phyloP scores from a whole-genome alignment of 768 basidiomycete species.

The Trametes punicea region DNA sequence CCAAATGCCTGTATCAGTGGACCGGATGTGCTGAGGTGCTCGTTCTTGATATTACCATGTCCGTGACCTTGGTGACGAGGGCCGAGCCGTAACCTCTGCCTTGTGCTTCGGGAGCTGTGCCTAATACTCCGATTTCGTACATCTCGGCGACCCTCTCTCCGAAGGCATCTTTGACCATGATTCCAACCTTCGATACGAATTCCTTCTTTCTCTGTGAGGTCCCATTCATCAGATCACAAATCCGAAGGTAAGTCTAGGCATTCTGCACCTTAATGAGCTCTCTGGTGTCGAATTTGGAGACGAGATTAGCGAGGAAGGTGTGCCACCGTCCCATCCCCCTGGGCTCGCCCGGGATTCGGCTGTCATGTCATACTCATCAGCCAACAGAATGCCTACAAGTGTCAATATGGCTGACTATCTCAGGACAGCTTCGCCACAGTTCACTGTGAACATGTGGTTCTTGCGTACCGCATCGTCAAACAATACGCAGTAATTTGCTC shows the following conservation, averaged over 20 bases:
- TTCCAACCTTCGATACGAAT: neutral
- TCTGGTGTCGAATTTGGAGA: neutral
- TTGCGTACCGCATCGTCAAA: neutral
- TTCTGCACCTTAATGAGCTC: neutral
- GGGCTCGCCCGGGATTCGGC: neutral
- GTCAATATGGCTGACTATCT: neutral
- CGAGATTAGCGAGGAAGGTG: neutral
- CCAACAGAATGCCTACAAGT: neutral
- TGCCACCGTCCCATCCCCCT: neutral
- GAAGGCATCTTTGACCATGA: neutral
- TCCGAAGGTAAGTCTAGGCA: neutral
- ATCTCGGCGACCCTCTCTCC: constrained; percentile 7
- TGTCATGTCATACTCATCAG: neutral
- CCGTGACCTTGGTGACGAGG: neutral
- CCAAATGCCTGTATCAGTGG: neutral
- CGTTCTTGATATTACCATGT: too few species aligned
- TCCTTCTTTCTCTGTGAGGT: neutral
- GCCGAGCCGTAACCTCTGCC: constrained; percentile 18
- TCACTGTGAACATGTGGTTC: neutral
- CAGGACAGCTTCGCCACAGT: neutral
- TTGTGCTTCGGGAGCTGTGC: constrained; percentile 10
- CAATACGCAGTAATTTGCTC: neutral
- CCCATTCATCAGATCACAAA: too few species aligned
- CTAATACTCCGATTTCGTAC: constrained; percentile 4
- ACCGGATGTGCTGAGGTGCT: neutral